phyloP scores from a whole-genome alignment of 257 asterid genomes.

The Solanum bulbocastanum region DNA sequence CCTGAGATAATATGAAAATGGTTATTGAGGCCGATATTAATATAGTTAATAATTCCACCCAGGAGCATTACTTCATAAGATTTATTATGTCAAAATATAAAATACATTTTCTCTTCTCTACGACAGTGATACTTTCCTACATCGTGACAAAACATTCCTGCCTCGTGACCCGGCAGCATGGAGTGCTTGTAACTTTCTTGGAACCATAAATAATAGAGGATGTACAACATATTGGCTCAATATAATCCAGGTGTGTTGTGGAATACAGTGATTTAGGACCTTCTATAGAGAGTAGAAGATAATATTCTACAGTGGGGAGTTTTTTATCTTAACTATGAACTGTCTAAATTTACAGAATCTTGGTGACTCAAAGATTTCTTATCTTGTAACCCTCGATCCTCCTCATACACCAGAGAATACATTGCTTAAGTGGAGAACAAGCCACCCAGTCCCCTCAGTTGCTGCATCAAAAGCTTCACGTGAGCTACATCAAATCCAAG shows the following conservation, averaged over 20 bases:
- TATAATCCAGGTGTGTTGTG: conserved; percentile 41
- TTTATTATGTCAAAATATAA: no score
- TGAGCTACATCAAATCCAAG: conserved; percentile 62
- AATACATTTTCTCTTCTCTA: not conserved
- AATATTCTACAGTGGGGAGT: not conserved
- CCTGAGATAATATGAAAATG: not conserved
- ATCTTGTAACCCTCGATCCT: conserved; percentile 70
- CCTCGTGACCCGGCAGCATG: conserved; percentile 56
- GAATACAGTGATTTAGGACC: not conserved
- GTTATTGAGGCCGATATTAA: not conserved
- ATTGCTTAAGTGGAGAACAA: conserved; percentile 68
- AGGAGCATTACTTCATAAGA: no score
- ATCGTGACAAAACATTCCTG: conserved; percentile 53
- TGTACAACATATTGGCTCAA: conserved; percentile 76
- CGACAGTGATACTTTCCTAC: conserved; percentile 71
- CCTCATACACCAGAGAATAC: conserved; percentile 49
- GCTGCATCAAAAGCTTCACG: conserved; percentile 77
- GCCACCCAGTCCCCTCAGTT: conserved; percentile 88
- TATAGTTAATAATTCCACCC: not conserved
- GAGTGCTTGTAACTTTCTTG: conserved; percentile 76
- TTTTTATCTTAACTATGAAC: not conserved
- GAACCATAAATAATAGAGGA: conserved; percentile 33
- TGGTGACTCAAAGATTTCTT: conserved; percentile 41
- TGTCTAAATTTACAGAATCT: conserved; percentile 40
- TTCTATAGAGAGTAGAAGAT: not conserved